Evolutionary conservation across 106 monocot species (phyloP).

Genomic region (Hemerocallis citrina): DNA sequence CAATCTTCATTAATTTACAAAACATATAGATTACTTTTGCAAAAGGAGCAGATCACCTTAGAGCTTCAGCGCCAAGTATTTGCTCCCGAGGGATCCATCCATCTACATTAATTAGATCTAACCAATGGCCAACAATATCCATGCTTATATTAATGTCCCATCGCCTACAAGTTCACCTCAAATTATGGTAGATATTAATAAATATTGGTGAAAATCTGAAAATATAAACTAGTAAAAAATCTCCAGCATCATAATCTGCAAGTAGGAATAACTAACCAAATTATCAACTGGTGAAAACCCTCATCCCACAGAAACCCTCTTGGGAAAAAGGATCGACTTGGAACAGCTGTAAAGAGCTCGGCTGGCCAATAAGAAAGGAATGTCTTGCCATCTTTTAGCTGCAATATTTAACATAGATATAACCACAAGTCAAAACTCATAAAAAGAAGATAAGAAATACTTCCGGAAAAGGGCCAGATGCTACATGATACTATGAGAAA

Average conservation of each 20-base stretch:
- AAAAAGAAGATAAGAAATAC: neutral
- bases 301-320: constrained; percentile 99
- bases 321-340: constrained; percentile 91
- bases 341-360: constrained; percentile 86
- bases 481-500: neutral
- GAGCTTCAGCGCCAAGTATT: constrained; percentile 91
- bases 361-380: constrained; percentile 88
- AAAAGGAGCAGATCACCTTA: constrained; percentile 46
- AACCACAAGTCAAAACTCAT: neutral
- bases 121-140: constrained; percentile 98
- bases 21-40: neutral
- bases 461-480: neutral
- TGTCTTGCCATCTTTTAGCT: constrained; percentile 63
- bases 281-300: constrained; percentile 89
- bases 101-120: constrained; percentile 88
- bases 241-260: neutral
- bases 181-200: constrained; percentile 4
- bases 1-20: neutral
- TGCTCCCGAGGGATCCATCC: constrained; percentile 99
- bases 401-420: constrained; percentile 12
- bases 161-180: constrained; percentile 40
- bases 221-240: neutral
- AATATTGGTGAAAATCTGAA: neutral
- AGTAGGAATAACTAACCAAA: constrained; percentile 52
- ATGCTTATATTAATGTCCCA: constrained; percentile 83